Evolutionary conservation across 2,329 filamentous ascomycete genomes (phyloP).

Genomic region (Periconia sp.): DNA sequence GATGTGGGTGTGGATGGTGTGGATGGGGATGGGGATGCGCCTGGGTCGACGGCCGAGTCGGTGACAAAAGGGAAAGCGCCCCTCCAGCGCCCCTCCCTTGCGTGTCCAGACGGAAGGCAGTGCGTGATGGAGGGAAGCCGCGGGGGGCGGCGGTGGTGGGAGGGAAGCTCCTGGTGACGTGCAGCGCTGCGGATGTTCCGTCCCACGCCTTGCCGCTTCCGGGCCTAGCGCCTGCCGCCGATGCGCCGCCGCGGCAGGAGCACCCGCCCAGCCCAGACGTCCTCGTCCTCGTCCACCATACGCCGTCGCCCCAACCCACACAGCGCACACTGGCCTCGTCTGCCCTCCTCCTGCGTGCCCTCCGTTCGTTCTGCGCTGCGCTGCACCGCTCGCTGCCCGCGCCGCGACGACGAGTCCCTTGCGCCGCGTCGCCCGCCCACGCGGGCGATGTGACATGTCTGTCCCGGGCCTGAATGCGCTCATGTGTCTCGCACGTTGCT

Average conservation of each 20-base stretch:
- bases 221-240: conserved; percentile 26
- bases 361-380: background rate
- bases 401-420: conserved; percentile 17
- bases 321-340: background rate
- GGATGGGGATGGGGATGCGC: too few species aligned
- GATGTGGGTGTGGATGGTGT: too few species aligned
- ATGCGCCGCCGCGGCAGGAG: too few species aligned
- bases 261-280: too few species aligned
- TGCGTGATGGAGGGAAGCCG: conserved; percentile 8
- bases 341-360: conserved; percentile 4
- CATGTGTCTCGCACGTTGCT: conserved; percentile 46
- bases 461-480: conserved; percentile 28
- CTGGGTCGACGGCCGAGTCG: too few species aligned
- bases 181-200: conserved; percentile 38
- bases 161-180: conserved; percentile 35
- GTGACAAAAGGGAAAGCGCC: conserved; percentile 8
- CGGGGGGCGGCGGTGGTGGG: conserved; percentile 2
- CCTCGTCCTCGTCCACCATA: background rate
- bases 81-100: conserved; percentile 6
- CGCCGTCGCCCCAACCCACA: background rate
- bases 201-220: conserved; percentile 26
- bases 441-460: conserved; percentile 35
- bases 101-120: conserved; percentile 7
- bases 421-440: conserved; percentile 26
- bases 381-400: background rate